Conservation (phyloP, 2,329 filamentous ascomycete genomes). For the Helotiales sp. region DNA sequence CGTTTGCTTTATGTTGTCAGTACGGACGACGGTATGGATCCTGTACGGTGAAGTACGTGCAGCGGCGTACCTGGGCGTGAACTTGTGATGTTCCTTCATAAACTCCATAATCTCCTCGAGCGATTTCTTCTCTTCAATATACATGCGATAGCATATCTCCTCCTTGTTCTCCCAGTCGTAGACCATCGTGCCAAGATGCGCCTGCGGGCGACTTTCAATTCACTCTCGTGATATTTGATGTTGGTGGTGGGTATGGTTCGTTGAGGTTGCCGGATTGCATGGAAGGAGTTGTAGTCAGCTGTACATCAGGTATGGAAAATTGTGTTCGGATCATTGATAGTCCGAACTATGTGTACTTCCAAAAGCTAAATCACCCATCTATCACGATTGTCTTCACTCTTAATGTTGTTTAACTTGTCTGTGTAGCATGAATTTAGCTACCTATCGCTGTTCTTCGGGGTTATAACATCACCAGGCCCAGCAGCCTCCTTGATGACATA, state of each 20-base stretch:
- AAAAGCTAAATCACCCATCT: no score
- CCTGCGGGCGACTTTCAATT: constrained; percentile 4
- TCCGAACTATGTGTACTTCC: no score
- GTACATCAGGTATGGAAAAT: constrained; percentile 3
- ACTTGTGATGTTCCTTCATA: constrained; percentile 64
- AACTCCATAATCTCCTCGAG: constrained; percentile 74
- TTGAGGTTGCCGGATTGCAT: constrained; percentile 25
- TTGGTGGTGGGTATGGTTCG: constrained; percentile 18
- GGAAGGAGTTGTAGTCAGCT: constrained; percentile 14
- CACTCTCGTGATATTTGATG: neutral
- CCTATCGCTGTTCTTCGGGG: no score
- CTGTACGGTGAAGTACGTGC: constrained; percentile 19
- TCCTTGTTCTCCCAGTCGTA: constrained; percentile 70
- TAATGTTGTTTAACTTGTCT: no score
- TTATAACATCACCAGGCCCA: no score
- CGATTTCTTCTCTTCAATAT: constrained; percentile 72
- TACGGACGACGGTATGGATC: constrained; percentile 26
- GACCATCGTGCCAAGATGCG: constrained; percentile 36
- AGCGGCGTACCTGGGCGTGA: constrained; percentile 59
- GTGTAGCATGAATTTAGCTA: no score
- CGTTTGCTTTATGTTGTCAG: constrained; percentile 58
- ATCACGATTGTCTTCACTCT: no score
- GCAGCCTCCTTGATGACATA: no score
- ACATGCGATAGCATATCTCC: constrained; percentile 67
- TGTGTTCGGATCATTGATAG: no score